Conservation (phyloP, 2,329 filamentous ascomycete genomes). For the Phaeomoniella chlamydospora region DNA sequence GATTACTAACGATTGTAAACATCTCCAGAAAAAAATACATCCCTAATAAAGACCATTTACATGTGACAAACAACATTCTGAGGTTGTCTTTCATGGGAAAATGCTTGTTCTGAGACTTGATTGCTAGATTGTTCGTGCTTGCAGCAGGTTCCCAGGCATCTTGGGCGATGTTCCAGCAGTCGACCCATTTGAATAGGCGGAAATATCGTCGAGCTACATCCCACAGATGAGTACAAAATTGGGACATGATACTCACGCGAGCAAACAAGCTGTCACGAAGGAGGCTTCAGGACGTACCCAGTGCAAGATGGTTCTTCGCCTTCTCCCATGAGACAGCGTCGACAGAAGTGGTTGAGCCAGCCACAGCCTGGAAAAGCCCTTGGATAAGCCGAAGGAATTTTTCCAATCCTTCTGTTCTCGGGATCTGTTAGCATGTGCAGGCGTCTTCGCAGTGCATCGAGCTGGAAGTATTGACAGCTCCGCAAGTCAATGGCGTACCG, state of each 20-base stretch:
- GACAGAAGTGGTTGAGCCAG: background rate
- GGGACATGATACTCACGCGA: background rate
- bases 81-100: conserved; percentile 11
- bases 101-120: conserved; percentile 7
- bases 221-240: background rate
- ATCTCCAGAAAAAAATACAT: conserved; percentile 56
- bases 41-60: conserved; percentile 45
- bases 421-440: too few relatives aligned
- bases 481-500: too few relatives aligned
- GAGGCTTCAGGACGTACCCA: background rate
- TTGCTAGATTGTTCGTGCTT: conserved; percentile 7
- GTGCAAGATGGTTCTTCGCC: background rate
- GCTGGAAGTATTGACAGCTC: too few relatives aligned
- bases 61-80: conserved; percentile 37
- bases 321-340: background rate
- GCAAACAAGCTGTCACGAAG: background rate
- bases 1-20: conserved; percentile 42
- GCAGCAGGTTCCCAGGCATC: conserved; percentile 2
- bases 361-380: background rate
- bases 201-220: conserved; percentile 43
- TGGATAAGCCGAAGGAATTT: background rate
- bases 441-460: too few relatives aligned
- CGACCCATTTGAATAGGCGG: conserved; percentile 54
- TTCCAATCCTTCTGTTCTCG: background rate
- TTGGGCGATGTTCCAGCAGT: conserved; percentile 39